phyloP scores from a whole-genome alignment of 139 green algal genomes.

The Micractinium conductrix region DNA sequence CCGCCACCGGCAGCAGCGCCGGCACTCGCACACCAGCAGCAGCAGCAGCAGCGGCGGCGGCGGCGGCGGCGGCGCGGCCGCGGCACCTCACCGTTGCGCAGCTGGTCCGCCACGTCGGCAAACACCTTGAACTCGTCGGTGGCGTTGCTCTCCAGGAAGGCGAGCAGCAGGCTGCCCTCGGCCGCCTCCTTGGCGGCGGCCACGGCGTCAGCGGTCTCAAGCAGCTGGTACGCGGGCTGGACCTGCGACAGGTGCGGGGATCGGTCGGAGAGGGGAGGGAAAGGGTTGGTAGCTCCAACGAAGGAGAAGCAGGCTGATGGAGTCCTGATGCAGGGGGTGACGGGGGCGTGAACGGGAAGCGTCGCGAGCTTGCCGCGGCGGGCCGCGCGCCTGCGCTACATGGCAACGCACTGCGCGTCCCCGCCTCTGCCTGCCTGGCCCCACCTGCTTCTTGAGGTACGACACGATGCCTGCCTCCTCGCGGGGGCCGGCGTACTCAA shows the following conservation, averaged over 20 bases:
- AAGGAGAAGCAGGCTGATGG: not conserved
- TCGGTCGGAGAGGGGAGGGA: not conserved
- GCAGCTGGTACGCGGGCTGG: constrained; percentile 3
- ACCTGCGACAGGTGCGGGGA: not conserved
- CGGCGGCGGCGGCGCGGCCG: no score
- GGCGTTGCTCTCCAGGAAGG: constrained; percentile 25
- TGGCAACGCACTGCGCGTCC: no score
- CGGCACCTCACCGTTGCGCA: constrained; percentile 36
- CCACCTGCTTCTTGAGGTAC: constrained; percentile 51
- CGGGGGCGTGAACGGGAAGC: no score
- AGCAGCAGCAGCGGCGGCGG: no score
- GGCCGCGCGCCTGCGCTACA: no score
- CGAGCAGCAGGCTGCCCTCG: constrained; percentile 27
- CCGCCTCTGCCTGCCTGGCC: not conserved
- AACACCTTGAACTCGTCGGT: constrained; percentile 45
- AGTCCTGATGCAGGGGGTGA: not conserved
- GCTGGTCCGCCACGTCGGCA: constrained; percentile 27
- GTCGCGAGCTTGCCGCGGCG: no score
- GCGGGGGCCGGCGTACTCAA: constrained; percentile 57
- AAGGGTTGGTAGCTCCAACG: not conserved
- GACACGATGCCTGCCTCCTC: constrained; percentile 60
- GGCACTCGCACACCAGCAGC: not conserved
- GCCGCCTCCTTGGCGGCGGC: not conserved
- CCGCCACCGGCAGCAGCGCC: not conserved
- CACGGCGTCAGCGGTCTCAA: constrained; percentile 28